phyloP scores from a whole-genome alignment of 768 basidiomycete species.

The Serpula lacrymans region DNA sequence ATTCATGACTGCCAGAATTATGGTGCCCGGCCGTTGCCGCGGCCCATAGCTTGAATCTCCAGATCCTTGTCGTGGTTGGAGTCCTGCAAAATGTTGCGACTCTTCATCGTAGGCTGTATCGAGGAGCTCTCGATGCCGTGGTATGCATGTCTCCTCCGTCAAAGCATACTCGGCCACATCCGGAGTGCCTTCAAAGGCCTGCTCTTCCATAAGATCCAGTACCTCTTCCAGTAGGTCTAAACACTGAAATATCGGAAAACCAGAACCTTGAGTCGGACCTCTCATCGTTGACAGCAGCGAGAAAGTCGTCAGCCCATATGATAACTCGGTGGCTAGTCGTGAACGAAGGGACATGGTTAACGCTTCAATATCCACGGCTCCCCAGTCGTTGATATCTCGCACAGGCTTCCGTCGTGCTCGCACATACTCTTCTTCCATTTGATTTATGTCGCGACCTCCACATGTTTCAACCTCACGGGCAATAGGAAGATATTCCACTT shows the following conservation, averaged over 20 bases:
- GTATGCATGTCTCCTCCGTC: slow-evolving; percentile 34
- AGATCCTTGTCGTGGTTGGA: slow-evolving; percentile 45
- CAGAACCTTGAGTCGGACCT: slow-evolving; percentile 49
- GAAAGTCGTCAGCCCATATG: slow-evolving; percentile 87
- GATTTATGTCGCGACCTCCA: slow-evolving; percentile 78
- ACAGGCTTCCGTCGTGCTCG: slow-evolving; percentile 52
- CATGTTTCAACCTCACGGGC: slow-evolving; percentile 70
- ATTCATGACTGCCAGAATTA: slow-evolving; percentile 68
- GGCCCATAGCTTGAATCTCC: slow-evolving; percentile 52
- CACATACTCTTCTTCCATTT: slow-evolving; percentile 58
- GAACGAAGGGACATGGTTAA: slow-evolving; percentile 92
- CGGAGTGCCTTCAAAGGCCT: slow-evolving; percentile 59
- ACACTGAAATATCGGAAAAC: slow-evolving; percentile 75
- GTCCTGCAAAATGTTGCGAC: slow-evolving; percentile 55
- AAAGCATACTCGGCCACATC: slow-evolving; percentile 22
- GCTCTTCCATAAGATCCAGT: slow-evolving; percentile 82
- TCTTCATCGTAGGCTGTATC: slow-evolving; percentile 56
- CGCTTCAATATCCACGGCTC: slow-evolving; percentile 86
- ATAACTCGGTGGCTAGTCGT: slow-evolving; percentile 76
- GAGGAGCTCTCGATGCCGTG: slow-evolving; percentile 66
- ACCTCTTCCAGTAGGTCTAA: slow-evolving; percentile 82
- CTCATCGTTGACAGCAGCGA: slow-evolving; percentile 78
- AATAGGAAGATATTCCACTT: slow-evolving; percentile 85
- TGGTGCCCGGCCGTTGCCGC: slow-evolving; percentile 58
- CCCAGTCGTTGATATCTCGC: slow-evolving; percentile 82